Conservation (phyloP, 2,329 filamentous ascomycete species). For the Epichloe scottii region DNA sequence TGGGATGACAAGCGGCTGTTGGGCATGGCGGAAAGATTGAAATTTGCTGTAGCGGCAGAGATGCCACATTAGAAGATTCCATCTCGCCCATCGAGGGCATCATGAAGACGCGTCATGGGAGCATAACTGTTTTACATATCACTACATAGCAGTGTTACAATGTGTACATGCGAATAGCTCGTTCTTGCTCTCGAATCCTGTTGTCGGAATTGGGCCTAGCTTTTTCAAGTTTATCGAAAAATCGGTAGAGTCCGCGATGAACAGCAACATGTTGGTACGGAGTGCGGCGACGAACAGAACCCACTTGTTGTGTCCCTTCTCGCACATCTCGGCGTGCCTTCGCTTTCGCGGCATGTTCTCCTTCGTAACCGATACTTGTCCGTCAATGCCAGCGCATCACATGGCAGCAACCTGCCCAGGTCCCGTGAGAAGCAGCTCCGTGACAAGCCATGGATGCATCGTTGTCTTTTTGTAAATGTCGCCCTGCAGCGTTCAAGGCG, state of each 20-base stretch:
- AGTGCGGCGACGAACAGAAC: background rate
- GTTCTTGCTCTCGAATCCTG: too few relatives aligned
- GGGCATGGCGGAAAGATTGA: conserved; percentile 34
- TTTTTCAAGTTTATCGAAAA: too few relatives aligned
- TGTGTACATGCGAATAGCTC: too few relatives aligned
- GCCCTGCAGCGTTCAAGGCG: conserved; percentile 1
- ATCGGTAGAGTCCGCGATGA: too few relatives aligned
- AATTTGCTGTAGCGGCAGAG: conserved; percentile 20
- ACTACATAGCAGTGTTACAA: background rate
- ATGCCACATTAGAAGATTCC: background rate
- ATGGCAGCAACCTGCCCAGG: background rate
- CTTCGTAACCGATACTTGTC: background rate
- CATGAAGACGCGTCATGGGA: background rate
- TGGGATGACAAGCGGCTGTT: conserved; percentile 60
- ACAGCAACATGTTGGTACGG: too few relatives aligned
- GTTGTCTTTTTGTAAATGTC: background rate
- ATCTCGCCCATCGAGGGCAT: conserved; percentile 2
- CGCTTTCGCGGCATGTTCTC: background rate
- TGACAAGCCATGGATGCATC: background rate
- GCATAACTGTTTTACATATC: background rate
- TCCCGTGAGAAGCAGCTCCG: background rate
- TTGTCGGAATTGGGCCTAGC: too few relatives aligned
- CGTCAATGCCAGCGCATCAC: background rate
- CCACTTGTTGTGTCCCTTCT: background rate
- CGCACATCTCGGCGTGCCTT: background rate